These are phyloP conservation scores for Phytopythium chamaehyphon DNA, from an alignment of 352 stramenopile genomes.

Conservation along the genomic window DNA sequence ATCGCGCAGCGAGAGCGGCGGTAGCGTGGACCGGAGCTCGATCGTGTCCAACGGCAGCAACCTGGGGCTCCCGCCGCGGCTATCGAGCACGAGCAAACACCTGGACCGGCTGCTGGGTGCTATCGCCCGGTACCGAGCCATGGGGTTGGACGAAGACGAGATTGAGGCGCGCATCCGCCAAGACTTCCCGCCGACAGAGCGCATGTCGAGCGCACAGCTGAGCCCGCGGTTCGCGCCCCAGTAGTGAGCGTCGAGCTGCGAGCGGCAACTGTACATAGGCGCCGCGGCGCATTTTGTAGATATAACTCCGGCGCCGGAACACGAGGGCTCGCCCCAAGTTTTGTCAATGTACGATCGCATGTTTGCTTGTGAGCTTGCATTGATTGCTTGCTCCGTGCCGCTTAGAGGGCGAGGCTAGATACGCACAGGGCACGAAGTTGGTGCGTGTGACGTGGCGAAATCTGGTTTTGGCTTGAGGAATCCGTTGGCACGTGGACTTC, in stretches of 20 bases:
- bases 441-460: too few species aligned
- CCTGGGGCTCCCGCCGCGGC: conserved; percentile 45
- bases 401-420: too few species aligned
- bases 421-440: too few species aligned
- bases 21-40: conserved; percentile 32
- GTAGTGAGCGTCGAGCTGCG: conserved; percentile 3
- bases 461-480: too few species aligned
- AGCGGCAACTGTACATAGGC: not conserved
- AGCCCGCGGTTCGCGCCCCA: conserved; percentile 1
- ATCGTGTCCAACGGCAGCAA: conserved; percentile 50
- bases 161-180: conserved; percentile 61
- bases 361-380: too few species aligned
- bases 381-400: too few species aligned
- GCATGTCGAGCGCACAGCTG: conserved; percentile 19
- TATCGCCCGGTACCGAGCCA: conserved; percentile 58
- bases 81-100: conserved; percentile 55
- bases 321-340: too few species aligned
- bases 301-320: not conserved
- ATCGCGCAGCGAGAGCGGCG: conserved; percentile 15
- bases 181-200: conserved; percentile 56
- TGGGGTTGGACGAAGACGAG: conserved; percentile 55
- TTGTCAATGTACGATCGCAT: too few species aligned
- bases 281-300: not conserved
- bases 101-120: conserved; percentile 55
- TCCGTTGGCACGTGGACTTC: too few species aligned